Conservation (phyloP, 2,329 filamentous ascomycete genomes). For the Diaporthe sp. region DNA sequence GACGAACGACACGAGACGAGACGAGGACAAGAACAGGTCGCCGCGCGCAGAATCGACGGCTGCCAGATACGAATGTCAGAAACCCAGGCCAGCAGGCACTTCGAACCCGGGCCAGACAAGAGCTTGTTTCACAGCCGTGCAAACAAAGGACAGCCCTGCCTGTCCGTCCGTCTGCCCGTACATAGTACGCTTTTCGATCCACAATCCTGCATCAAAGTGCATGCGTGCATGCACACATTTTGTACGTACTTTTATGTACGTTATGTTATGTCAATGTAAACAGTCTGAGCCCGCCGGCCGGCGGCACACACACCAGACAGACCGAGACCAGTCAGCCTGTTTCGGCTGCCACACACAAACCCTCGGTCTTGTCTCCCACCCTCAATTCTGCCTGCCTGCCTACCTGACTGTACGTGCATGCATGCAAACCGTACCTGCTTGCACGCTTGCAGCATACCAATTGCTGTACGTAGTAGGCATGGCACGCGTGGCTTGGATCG, state of each 20-base stretch:
- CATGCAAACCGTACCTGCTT: background rate
- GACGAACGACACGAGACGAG: constrained; percentile 22
- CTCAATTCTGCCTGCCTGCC: background rate
- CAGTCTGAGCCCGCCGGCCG: constrained; percentile 11
- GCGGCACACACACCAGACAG: background rate
- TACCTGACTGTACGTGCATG: background rate
- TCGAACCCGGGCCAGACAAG: constrained; percentile 21
- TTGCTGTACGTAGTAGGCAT: background rate
- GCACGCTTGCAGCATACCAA: background rate
- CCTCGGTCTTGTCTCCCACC: background rate
- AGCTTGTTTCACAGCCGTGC: constrained; percentile 34
- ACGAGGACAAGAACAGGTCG: background rate
- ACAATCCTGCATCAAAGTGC: background rate
- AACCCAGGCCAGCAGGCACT: background rate
- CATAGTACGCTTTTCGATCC: background rate
- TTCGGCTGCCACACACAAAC: background rate
- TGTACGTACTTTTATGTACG: constrained; percentile 8
- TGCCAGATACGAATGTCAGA: constrained; percentile 12
- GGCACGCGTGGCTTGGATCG: constrained; percentile 9
- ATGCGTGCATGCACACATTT: background rate
- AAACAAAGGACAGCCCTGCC: constrained; percentile 18
- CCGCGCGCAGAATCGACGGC: constrained; percentile 2
- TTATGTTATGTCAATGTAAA: background rate
- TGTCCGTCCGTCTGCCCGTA: background rate
- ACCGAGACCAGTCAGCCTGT: constrained; percentile 30